phyloP scores from a whole-genome alignment of 768 basidiomycete species.

The Rhodotorula taiwanensis region DNA sequence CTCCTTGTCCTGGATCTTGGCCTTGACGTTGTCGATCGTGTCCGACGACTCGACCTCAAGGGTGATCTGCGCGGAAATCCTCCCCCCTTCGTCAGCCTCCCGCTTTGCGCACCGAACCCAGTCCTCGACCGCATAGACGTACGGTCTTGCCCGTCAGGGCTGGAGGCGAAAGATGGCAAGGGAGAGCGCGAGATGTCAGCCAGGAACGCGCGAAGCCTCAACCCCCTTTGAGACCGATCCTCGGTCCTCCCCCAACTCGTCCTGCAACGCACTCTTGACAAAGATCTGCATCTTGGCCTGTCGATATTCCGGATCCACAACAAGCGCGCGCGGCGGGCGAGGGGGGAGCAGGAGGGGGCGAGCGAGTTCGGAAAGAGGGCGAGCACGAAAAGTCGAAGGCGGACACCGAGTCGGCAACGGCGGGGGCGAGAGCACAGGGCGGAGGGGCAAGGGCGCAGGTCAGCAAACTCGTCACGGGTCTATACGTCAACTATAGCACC shows the following conservation, averaged over 20 bases:
- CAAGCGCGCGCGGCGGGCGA: neutral
- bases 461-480: too few species aligned
- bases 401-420: neutral
- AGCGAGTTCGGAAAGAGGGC: neutral
- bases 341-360: neutral
- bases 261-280: constrained; percentile 65
- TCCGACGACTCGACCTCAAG: constrained; percentile 87
- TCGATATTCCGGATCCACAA: too few species aligned
- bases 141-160: constrained; percentile 72
- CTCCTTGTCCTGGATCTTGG: constrained; percentile 92
- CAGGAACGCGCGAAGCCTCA: too few species aligned
- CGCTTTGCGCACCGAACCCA: neutral
- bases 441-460: neutral
- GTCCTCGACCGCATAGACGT: too few species aligned
- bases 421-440: neutral
- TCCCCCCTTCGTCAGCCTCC: neutral
- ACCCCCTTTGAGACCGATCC: too few species aligned
- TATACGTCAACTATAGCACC: too few species aligned
- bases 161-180: neutral
- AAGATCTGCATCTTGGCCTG: constrained; percentile 58
- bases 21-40: constrained; percentile 90
- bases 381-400: neutral
- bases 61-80: constrained; percentile 53
- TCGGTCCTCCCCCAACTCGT: too few species aligned
- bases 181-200: neutral